Conservation (phyloP, 495 filamentous ascomycete genomes). For the Podospora anserina region DNA sequence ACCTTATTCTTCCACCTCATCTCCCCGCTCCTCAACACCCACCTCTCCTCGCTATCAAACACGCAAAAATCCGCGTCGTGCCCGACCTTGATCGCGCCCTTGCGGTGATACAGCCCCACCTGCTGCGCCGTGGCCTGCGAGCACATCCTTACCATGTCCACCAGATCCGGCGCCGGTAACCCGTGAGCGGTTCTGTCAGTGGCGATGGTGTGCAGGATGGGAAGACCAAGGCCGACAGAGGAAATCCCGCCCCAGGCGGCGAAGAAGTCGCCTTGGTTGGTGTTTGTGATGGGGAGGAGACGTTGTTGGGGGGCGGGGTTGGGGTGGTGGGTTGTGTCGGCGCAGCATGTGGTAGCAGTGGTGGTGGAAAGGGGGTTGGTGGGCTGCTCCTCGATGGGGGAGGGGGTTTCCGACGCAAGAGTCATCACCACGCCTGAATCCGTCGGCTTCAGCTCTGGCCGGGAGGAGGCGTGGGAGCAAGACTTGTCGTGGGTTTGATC, state of each 20-base stretch:
- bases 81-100: constrained; percentile 79
- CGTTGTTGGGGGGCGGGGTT: not conserved
- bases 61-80: constrained; percentile 91
- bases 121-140: constrained; percentile 84
- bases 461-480: not conserved
- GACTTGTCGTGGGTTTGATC: constrained; percentile 11
- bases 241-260: constrained; percentile 95
- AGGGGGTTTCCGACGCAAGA: not conserved
- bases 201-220: constrained; percentile 84
- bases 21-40: constrained; percentile 57
- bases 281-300: not conserved
- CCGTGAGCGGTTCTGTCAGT: constrained; percentile 51
- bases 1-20: constrained; percentile 98
- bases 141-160: constrained; percentile 82
- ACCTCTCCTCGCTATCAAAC: constrained; percentile 80
- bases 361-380: not conserved
- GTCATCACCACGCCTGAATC: not conserved
- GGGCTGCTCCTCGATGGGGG: not conserved
- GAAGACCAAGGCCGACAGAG: constrained; percentile 85
- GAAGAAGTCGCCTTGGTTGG: constrained; percentile 75
- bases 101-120: constrained; percentile 77
- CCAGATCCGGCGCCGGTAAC: constrained; percentile 47
- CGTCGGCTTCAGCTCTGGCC: not conserved
- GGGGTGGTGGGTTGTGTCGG: not conserved
- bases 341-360: too few species aligned